Conservation (phyloP, 2,329 filamentous ascomycete genomes). For the Tolypocladium inflatum region DNA sequence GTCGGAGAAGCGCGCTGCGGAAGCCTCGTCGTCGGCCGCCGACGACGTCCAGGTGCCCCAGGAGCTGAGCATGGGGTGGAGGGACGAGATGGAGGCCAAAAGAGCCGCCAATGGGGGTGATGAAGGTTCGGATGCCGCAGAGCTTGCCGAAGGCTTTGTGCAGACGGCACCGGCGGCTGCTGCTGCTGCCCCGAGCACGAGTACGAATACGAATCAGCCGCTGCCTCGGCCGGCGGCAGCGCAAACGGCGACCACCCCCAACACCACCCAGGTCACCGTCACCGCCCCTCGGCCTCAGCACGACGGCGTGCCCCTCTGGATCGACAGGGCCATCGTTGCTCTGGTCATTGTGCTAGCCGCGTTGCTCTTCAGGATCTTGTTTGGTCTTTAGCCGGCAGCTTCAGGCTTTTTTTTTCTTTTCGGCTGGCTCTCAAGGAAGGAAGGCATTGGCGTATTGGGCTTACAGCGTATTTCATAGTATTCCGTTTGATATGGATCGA, state of each 20-base stretch:
- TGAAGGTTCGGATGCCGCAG: constrained; percentile 32
- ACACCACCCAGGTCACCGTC: neutral
- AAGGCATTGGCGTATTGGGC: neutral
- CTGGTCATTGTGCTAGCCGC: constrained; percentile 60
- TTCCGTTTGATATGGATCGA: neutral
- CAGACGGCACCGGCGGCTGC: constrained; percentile 29
- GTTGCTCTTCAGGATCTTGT: constrained; percentile 53
- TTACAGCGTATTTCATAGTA: neutral
- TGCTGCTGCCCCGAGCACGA: neutral
- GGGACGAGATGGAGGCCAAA: constrained; percentile 54
- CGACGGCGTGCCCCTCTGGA: constrained; percentile 58
- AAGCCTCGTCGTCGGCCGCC: constrained; percentile 18
- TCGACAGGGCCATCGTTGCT: constrained; percentile 72
- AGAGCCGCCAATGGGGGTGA: constrained; percentile 7
- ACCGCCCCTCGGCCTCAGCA: constrained; percentile 8
- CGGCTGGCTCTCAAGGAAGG: neutral
- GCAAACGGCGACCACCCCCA: neutral
- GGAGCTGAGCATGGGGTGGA: constrained; percentile 58
- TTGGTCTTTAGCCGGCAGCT: constrained; percentile 10
- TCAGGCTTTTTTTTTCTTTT: neutral
- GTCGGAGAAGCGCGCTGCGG: constrained; percentile 48
- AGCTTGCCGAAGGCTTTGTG: constrained; percentile 49
- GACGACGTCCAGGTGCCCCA: constrained; percentile 40
- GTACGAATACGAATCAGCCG: neutral
- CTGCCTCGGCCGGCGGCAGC: neutral